Conservation (phyloP, 176 grass and related monocot genomes). For the Avena atlantica region DNA sequence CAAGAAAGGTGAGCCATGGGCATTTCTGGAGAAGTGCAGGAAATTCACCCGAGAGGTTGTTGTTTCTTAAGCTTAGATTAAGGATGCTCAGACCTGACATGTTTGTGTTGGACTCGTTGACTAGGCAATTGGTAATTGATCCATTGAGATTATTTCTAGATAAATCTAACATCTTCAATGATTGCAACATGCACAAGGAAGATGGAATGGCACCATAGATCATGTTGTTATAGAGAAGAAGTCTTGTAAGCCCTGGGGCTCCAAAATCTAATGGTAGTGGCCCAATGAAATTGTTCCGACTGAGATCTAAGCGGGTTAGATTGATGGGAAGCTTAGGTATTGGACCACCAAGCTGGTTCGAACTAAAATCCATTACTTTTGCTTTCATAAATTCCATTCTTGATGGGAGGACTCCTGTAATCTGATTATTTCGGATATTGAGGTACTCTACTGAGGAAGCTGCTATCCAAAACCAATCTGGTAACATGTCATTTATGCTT, state of each 20-base stretch:
- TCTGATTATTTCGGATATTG: too few relatives aligned
- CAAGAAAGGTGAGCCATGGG: neutral
- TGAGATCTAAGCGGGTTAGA: neutral
- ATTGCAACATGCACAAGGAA: neutral
- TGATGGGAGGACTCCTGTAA: neutral
- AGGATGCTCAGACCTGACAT: neutral
- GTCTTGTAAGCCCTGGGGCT: neutral
- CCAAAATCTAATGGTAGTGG: constrained; percentile 3
- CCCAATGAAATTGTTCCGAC: neutral
- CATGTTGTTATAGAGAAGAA: neutral
- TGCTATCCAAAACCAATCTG: neutral
- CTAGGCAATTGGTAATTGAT: neutral
- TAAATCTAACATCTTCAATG: too few relatives aligned
- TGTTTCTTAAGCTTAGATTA: too few relatives aligned
- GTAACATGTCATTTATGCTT: neutral
- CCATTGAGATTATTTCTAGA: too few relatives aligned
- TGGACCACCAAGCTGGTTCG: neutral
- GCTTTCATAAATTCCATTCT: neutral
- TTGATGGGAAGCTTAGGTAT: neutral
- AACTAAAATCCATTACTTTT: neutral
- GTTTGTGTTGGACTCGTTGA: neutral
- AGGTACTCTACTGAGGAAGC: too few relatives aligned
- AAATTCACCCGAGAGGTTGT: neutral
- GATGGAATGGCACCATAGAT: neutral
- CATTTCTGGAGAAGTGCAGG: neutral